These are phyloP conservation scores for Quercus parvula DNA, from an alignment of 306 rosid genomes.

Conservation along the genomic window DNA sequence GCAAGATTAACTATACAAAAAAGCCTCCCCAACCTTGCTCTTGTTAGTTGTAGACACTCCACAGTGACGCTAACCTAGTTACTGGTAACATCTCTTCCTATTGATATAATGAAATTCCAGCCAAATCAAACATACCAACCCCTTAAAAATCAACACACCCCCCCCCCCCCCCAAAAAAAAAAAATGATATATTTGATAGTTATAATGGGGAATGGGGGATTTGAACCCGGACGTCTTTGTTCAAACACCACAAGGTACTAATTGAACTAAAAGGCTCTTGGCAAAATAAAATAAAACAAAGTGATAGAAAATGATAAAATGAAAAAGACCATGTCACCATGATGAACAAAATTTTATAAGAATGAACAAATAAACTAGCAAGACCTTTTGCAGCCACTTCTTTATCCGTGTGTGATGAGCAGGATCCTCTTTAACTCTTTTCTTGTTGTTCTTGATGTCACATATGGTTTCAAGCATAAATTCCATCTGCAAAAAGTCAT, in stretches of 20 bases:
- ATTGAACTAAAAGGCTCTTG: too few species aligned
- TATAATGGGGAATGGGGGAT: too few species aligned
- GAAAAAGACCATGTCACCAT: neutral
- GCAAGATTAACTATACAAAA: too few species aligned
- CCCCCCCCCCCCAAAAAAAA: neutral
- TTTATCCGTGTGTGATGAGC: conserved; percentile 71
- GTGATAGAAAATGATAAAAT: neutral
- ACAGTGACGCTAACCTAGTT: neutral
- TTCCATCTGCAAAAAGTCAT: conserved; percentile 67
- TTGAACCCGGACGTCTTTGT: too few species aligned
- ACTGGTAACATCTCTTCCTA: too few species aligned
- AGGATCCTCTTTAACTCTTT: conserved; percentile 67
- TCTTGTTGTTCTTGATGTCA: conserved; percentile 97
- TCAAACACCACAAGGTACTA: too few species aligned
- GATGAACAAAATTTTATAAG: neutral
- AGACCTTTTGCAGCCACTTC: conserved; percentile 92
- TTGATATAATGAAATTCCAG: too few species aligned
- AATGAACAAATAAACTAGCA: conserved; percentile 6
- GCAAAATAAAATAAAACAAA: neutral
- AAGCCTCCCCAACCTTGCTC: neutral
- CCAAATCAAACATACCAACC: too few species aligned
- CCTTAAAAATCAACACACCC: too few species aligned
- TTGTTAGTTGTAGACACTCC: neutral
- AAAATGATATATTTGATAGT: too few species aligned
- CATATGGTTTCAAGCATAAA: conserved; percentile 94